Percentiles rank a stretch among this genome's conserved stretches.
Conservation (phyloP, 2,329 filamentous ascomycete genomes). For the Pseudocercospora vitis region DNA sequence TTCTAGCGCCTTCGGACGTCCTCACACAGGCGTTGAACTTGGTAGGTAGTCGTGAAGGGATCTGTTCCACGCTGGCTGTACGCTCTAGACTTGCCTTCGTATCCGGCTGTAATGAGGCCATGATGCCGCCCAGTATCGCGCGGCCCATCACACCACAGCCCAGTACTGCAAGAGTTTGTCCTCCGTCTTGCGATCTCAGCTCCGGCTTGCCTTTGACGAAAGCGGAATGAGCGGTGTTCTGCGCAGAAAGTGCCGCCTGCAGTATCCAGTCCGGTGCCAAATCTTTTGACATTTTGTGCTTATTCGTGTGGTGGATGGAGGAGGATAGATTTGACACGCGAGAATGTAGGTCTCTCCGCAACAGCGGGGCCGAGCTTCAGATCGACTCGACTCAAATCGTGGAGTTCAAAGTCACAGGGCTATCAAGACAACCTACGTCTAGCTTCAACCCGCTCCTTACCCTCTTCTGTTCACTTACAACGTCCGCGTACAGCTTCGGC, state of each 20-base stretch:
- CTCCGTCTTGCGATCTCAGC: conserved; percentile 25
- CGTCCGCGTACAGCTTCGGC: no score
- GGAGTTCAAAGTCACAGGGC: no score
- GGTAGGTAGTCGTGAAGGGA: conserved; percentile 59
- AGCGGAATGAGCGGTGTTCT: conserved; percentile 29
- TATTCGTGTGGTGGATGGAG: no score
- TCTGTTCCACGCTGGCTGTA: not conserved
- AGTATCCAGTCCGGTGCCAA: conserved; percentile 37
- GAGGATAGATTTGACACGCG: no score
- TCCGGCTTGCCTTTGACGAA: conserved; percentile 27
- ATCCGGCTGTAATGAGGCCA: conserved; percentile 63
- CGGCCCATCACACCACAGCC: conserved; percentile 89
- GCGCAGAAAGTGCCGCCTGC: conserved; percentile 31
- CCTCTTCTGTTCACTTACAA: no score
- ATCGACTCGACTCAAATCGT: no score
- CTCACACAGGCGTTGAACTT: conserved; percentile 81
- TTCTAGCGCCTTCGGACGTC: conserved; percentile 65
- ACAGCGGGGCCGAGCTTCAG: no score
- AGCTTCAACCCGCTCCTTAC: no score
- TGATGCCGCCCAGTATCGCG: conserved; percentile 77
- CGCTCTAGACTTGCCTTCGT: conserved; percentile 31
- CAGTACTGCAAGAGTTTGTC: conserved; percentile 73
- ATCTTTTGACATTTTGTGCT: conserved; percentile 30
- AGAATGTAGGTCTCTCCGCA: no score
- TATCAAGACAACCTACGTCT: no score